phyloP scores from a whole-genome alignment of 2,329 filamentous ascomycete species.

The Aspergillus sp. region DNA sequence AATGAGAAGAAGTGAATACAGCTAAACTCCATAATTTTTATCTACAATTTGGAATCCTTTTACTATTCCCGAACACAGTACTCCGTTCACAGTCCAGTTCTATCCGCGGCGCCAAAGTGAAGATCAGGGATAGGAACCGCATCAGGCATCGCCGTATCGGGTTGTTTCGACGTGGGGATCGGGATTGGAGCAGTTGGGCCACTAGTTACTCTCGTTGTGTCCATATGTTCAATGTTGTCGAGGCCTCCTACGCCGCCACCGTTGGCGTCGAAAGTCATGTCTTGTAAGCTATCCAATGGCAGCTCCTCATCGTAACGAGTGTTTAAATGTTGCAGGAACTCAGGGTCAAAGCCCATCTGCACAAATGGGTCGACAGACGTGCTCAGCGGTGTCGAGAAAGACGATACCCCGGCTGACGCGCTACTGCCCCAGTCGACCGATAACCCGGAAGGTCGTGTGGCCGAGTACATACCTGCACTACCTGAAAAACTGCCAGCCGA shows the following conservation, averaged over 20 bases:
- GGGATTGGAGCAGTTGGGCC: conserved; percentile 17
- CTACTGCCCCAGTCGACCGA: conserved; percentile 36
- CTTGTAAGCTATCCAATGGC: conserved; percentile 31
- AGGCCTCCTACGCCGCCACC: conserved; percentile 13
- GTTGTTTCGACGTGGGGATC: conserved; percentile 22
- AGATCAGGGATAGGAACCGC: conserved; percentile 5
- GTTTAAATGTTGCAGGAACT: conserved; percentile 38
- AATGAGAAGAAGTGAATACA: not conserved
- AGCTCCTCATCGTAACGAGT: conserved; percentile 34
- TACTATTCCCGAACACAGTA: not conserved
- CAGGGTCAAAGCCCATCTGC: conserved; percentile 41
- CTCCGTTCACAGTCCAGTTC: not conserved
- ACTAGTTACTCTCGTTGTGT: conserved; percentile 5
- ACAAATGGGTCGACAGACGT: conserved; percentile 33
- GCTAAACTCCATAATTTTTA: not conserved
- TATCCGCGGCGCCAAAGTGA: conserved; percentile 2
- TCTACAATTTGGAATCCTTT: not conserved
- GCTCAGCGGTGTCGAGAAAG: conserved; percentile 33
- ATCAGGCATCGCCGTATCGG: conserved; percentile 14
- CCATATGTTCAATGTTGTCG: not conserved
- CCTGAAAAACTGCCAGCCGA: conserved; percentile 36
- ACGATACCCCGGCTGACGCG: conserved; percentile 29
- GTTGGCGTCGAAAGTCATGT: conserved; percentile 22
- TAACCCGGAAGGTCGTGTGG: conserved; percentile 26
- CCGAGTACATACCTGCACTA: conserved; percentile 32